Evolutionary conservation across 2,329 filamentous ascomycete species (phyloP), one percentile per base, ranked within the genome.

Genomic region (Epichloe coenophiala): DNA sequence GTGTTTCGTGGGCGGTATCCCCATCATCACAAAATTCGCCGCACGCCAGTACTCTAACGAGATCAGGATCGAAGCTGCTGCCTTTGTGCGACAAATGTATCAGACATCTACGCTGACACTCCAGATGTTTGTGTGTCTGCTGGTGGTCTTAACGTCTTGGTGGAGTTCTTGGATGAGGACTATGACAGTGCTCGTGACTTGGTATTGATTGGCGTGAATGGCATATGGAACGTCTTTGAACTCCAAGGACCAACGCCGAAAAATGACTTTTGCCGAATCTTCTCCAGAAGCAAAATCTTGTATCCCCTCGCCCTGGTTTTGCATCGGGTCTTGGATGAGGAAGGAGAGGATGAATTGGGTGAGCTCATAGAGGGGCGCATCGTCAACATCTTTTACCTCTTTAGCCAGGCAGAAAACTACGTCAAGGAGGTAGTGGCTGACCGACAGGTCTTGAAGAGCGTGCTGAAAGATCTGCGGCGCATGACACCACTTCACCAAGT

Each of bases 61-160:
- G 60, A 97, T 98, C 54, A 83, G 93, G 46, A 78, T 97, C 2
- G 91, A 98, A 65, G 93, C 93, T 8, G 93, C 93, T 1, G 88
- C 88, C 0, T 98, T 98, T 67, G 91, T 97, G 9, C 83, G 91
- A 50, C 93, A 97, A 65, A 97, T 98, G 90, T 98, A 96, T 63
- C 88, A 96, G 65, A 96, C 93, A 1, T 96, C 90, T 3, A 96
- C 89, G 0, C 71, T 97, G 48, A 98, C 93, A 1, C 73, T 98
- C 33, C 93, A 98, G 60, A 98, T 98, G 90, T 98, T 98, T 69
- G 90, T n/a, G n/a, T 98, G 55, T 95, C 89, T 57, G 94, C 93
- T 35, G 93, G 93, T 62, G 93, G 93, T 61, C 76, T 98, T 49
- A 97, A 97, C 56, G 90, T 97, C 1, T 72, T 98, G 12, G 93